Conservation (phyloP, 139 green algal species). For the Chlamydomonas incerta region DNA sequence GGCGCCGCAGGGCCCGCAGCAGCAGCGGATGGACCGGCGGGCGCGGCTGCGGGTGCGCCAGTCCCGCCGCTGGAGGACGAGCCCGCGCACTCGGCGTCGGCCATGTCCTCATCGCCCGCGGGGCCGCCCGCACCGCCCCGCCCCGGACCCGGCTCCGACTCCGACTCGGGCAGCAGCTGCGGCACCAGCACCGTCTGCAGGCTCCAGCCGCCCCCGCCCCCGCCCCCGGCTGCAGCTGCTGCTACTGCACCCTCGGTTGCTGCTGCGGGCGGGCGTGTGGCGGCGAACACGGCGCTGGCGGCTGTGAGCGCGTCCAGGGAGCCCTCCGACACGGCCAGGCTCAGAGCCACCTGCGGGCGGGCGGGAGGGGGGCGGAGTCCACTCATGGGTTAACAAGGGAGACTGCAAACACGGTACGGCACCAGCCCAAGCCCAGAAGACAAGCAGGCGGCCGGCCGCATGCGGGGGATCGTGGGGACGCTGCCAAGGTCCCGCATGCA, state of each 20-base stretch:
- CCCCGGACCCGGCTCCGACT: no score
- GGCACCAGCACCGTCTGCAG: not conserved
- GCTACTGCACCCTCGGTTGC: no score
- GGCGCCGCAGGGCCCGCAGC: not conserved
- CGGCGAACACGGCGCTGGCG: not conserved
- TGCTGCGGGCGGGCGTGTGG: not conserved
- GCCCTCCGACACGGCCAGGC: conserved; percentile 2
- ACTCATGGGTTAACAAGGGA: not conserved
- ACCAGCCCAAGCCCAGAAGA: not conserved
- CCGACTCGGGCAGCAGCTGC: no score
- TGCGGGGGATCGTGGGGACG: no score
- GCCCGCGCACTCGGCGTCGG: no score
- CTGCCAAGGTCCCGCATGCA: no score
- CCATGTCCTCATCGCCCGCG: no score
- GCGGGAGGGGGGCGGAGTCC: not conserved
- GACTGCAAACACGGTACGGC: no score
- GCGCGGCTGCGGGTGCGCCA: no score
- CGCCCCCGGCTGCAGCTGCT: not conserved
- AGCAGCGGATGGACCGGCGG: not conserved
- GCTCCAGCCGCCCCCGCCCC: not conserved
- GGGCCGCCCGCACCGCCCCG: no score
- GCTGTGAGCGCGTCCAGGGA: not conserved
- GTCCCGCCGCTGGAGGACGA: no score
- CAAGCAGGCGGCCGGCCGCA: not conserved
- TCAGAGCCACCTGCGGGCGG: conserved; percentile 8